Conservation (phyloP, 306 rosid species). For the Hylodesmum podocarpum region DNA sequence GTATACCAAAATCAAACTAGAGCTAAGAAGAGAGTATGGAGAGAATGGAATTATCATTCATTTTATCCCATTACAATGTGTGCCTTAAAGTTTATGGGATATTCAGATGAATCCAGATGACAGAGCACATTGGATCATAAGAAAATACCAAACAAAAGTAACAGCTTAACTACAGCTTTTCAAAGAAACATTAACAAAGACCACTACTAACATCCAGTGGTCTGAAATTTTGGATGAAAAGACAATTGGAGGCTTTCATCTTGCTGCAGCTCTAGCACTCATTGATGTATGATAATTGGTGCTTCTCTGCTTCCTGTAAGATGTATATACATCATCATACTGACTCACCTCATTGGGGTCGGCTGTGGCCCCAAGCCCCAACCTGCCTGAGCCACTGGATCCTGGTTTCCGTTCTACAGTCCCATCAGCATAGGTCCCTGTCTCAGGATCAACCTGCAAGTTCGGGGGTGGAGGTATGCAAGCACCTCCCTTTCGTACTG, state of each 20-base stretch:
- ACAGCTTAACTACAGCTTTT: background rate
- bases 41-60: background rate
- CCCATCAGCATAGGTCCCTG: conserved; percentile 82
- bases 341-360: conserved; percentile 89
- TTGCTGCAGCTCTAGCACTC: conserved; percentile 74
- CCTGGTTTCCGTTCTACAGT: conserved; percentile 78
- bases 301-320: conserved; percentile 97
- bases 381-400: conserved; percentile 67
- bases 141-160: background rate
- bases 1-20: background rate
- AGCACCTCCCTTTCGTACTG: conserved; percentile 84
- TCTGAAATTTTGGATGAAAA: background rate
- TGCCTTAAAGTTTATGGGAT: background rate
- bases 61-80: conserved; percentile 5
- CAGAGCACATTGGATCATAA: background rate
- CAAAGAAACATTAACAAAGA: conserved; percentile 14
- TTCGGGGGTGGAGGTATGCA: conserved; percentile 94
- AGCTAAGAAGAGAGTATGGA: conserved; percentile 1
- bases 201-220: conserved; percentile 1
- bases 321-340: conserved; percentile 93
- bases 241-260: conserved; percentile 40
- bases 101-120: background rate
- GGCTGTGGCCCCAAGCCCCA: conserved; percentile 87
- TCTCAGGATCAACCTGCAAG: conserved; percentile 93
- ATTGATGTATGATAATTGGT: conserved; percentile 90